phyloP scores from a whole-genome alignment of 2,329 filamentous ascomycete species.

The Venturia oleaginea region DNA sequence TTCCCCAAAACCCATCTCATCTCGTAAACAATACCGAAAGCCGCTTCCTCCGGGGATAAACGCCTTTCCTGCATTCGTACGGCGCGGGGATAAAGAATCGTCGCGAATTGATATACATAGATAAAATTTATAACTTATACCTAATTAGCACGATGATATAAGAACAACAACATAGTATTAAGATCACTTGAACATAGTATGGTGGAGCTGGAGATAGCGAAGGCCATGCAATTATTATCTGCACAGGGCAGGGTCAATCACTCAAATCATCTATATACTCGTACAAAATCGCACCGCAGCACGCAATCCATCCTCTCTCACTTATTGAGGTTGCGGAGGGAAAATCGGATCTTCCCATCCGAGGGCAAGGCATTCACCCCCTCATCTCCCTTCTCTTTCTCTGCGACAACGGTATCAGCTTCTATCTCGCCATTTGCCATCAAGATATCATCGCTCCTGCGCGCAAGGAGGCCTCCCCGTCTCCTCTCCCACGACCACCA shows the following conservation, averaged over 20 bases:
- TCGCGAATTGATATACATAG: too few relatives aligned
- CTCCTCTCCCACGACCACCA: too few relatives aligned
- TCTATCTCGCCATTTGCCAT: too few relatives aligned
- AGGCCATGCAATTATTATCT: background rate
- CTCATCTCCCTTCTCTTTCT: background rate
- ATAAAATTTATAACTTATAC: too few relatives aligned
- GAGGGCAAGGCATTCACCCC: background rate
- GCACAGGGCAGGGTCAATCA: background rate
- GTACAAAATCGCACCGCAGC: background rate
- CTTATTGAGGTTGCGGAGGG: background rate
- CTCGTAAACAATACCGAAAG: too few relatives aligned
- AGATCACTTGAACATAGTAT: background rate
- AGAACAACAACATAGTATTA: background rate
- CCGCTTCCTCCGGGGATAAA: too few relatives aligned
- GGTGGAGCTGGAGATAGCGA: background rate
- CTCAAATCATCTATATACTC: background rate
- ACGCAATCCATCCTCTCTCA: background rate
- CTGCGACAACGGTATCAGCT: background rate
- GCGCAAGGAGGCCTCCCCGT: too few relatives aligned
- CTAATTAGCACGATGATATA: background rate
- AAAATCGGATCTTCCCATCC: background rate
- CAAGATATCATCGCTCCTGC: too few relatives aligned
- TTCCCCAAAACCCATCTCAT: too few relatives aligned
- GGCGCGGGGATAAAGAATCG: too few relatives aligned
- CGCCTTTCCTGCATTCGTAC: too few relatives aligned